A percentile compares a stretch with the other conserved stretches of the same genome.
These are phyloP conservation scores for Clitopilus hobsonii DNA, from an alignment of 768 basidiomycete genomes.

Conservation along the genomic window DNA sequence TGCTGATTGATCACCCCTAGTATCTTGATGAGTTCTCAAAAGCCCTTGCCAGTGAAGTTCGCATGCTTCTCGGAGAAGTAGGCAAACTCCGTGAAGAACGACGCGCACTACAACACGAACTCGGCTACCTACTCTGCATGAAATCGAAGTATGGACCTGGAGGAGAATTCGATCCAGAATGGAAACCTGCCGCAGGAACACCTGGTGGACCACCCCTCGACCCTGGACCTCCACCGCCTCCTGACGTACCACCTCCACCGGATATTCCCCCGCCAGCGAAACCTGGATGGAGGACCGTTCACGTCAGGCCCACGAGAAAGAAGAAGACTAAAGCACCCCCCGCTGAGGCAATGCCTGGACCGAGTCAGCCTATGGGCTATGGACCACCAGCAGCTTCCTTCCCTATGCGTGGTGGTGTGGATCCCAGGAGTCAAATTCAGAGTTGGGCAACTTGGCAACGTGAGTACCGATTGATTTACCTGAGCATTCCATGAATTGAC, in stretches of 20 bases:
- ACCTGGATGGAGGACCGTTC: constrained; percentile 63
- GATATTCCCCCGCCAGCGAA: constrained; percentile 37
- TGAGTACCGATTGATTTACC: constrained; percentile 28
- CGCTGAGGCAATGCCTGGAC: constrained; percentile 20
- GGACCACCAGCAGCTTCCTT: constrained; percentile 5
- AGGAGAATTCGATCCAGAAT: constrained; percentile 82
- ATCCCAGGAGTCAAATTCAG: constrained; percentile 38
- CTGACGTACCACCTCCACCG: constrained; percentile 26
- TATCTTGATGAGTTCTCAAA: constrained; percentile 88
- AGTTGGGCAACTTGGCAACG: constrained; percentile 70
- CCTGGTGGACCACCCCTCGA: constrained; percentile 40
- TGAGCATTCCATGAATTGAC: constrained; percentile 4
- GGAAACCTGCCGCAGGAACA: constrained; percentile 48
- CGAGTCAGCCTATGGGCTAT: constrained; percentile 11
- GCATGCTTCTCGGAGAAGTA: constrained; percentile 79
- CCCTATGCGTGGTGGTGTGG: constrained; percentile 13
- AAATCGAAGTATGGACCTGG: constrained; percentile 79
- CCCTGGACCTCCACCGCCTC: constrained; percentile 19
- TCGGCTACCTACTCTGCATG: constrained; percentile 66
- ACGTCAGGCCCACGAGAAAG: constrained; percentile 41
- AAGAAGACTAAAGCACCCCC: constrained; percentile 32
- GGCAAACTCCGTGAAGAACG: constrained; percentile 79
- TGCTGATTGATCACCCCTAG: constrained; percentile 36
- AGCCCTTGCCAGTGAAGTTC: constrained; percentile 77
- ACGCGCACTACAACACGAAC: constrained; percentile 72